Evolutionary conservation across 2,329 filamentous ascomycete species (phyloP).

Genomic region (Thelonectria blattea): DNA sequence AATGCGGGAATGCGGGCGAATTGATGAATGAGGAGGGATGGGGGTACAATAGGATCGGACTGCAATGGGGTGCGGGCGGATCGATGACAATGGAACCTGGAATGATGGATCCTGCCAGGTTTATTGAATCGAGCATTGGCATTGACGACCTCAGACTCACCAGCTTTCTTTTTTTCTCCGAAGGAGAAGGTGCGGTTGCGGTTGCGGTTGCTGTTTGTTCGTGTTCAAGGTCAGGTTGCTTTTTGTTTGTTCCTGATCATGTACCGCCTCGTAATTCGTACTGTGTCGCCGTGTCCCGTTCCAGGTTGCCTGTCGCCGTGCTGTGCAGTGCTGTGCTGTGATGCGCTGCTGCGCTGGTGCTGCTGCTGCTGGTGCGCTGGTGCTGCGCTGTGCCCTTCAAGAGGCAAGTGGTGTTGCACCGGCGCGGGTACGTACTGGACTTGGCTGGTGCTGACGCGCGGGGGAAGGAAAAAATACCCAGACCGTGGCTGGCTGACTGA

Average conservation of each 20-base stretch:
- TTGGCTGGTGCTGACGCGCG: conserved; percentile 4
- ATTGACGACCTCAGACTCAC: conserved; percentile 3
- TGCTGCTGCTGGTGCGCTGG: neutral
- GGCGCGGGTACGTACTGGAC: conserved; percentile 13
- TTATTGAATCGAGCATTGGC: conserved; percentile 7
- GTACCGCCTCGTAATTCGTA: neutral
- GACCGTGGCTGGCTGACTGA: conserved; percentile 3
- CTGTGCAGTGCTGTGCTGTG: conserved; percentile 11
- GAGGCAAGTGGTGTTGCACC: conserved; percentile 11
- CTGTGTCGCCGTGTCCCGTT: neutral
- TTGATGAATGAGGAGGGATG: conserved; percentile 9
- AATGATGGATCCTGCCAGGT: conserved; percentile 6
- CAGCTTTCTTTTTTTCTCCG: conserved; percentile 9
- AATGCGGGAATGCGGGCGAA: conserved; percentile 21
- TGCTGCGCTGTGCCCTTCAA: conserved; percentile 9
- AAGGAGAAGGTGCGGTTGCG: neutral
- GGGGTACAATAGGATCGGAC: conserved; percentile 10
- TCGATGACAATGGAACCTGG: conserved; percentile 17
- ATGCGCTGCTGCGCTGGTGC: too few species aligned
- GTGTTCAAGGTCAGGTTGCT: conserved; percentile 1
- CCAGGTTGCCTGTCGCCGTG: neutral
- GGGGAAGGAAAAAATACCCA: neutral
- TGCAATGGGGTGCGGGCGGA: conserved; percentile 12
- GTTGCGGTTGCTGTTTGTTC: neutral
- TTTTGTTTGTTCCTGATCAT: conserved; percentile 1